These are phyloP conservation scores for Hirschioporus abietinus DNA, from an alignment of 768 basidiomycete genomes.

Conservation along the genomic window DNA sequence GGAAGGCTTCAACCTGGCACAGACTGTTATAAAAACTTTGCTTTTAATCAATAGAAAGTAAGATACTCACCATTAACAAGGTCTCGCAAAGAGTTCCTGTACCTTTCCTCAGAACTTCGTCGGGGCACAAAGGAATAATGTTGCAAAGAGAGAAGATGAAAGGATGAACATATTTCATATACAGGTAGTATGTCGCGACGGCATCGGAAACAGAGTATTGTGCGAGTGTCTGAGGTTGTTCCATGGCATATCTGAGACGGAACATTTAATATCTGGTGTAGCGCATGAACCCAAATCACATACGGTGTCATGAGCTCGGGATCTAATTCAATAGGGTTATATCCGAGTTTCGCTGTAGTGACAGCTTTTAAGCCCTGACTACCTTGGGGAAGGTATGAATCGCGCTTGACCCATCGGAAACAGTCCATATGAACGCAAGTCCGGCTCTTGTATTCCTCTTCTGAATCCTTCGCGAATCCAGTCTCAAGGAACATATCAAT, in stretches of 20 bases:
- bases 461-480: constrained; percentile 85
- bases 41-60: not conserved
- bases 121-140: constrained; percentile 95
- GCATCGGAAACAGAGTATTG: constrained; percentile 99
- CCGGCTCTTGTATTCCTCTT: constrained; percentile 93
- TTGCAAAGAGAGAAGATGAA: constrained; percentile 99
- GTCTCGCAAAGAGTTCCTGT: constrained; percentile 97
- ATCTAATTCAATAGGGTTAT: constrained; percentile 94
- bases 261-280: not conserved
- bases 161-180: constrained; percentile 99
- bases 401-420: constrained; percentile 99
- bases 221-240: constrained; percentile 90
- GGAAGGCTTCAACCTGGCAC: constrained; percentile 87
- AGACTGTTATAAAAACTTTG: not conserved
- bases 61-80: constrained; percentile 77
- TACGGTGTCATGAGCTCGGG: constrained; percentile 99
- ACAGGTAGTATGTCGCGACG: constrained; percentile 98
- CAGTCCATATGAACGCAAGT: constrained; percentile 98
- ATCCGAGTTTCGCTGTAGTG: constrained; percentile 92
- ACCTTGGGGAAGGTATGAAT: constrained; percentile 97
- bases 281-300: constrained; percentile 25
- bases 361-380: constrained; percentile 98
- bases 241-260: constrained; percentile 82
- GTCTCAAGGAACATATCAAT: constrained; percentile 97
- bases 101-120: constrained; percentile 94